Conservation (phyloP, 1,284 basidiomycete genomes). For the Caloboletus firmus region DNA sequence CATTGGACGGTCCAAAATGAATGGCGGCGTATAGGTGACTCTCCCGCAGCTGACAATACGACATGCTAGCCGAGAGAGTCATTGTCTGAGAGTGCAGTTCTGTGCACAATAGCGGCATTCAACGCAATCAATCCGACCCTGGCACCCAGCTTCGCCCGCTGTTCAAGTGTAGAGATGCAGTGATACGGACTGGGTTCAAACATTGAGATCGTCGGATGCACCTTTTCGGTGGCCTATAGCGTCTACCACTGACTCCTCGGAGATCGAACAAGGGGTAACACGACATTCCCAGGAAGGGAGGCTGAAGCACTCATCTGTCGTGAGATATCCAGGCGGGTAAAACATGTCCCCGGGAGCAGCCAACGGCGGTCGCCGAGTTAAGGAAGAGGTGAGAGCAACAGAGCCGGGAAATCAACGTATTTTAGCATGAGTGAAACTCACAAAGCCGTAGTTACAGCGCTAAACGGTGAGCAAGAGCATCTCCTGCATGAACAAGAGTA, state of each 20-base stretch:
- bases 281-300: slow-evolving; percentile 16
- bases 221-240: slow-evolving; percentile 8
- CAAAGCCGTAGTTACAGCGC: neutral
- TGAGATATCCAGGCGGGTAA: slow-evolving; percentile 26
- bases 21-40: slow-evolving; percentile 3
- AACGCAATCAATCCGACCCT: slow-evolving; percentile 22
- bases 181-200: slow-evolving; percentile 6
- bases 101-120: slow-evolving; percentile 10
- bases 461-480: neutral
- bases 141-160: slow-evolving; percentile 8
- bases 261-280: slow-evolving; percentile 19
- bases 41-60: neutral
- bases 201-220: slow-evolving; percentile 15
- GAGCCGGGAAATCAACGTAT: slow-evolving; percentile 4
- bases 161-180: slow-evolving; percentile 10
- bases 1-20: slow-evolving; percentile 2
- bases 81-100: neutral
- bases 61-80: neutral
- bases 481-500: slow-evolving; percentile 3
- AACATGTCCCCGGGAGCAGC: slow-evolving; percentile 16
- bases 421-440: slow-evolving; percentile 4
- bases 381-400: slow-evolving; percentile 12
- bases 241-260: slow-evolving; percentile 26
- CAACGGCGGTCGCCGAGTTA: slow-evolving; percentile 20
- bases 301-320: slow-evolving; percentile 19